phyloP scores from a whole-genome alignment of 768 basidiomycete species.

The Dioszegia hungarica region DNA sequence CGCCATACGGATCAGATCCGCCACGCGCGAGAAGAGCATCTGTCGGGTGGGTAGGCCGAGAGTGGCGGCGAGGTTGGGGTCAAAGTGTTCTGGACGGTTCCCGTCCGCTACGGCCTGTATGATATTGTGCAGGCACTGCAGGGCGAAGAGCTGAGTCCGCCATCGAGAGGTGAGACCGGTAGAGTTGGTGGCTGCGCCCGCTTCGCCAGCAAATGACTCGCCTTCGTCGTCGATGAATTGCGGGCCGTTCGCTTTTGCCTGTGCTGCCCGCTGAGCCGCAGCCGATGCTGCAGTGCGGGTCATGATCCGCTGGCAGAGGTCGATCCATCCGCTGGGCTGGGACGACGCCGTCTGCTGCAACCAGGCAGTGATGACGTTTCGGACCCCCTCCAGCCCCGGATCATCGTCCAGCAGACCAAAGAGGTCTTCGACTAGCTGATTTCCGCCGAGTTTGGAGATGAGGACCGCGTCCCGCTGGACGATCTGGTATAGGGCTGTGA shows the following conservation, averaged over 20 bases:
- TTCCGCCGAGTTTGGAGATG: constrained; percentile 90
- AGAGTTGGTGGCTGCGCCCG: constrained; percentile 14
- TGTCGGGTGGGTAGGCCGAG: constrained; percentile 49
- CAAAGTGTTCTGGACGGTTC: constrained; percentile 75
- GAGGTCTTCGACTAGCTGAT: constrained; percentile 85
- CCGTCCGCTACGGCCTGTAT: constrained; percentile 68
- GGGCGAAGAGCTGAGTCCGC: constrained; percentile 92
- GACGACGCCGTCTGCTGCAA: constrained; percentile 86
- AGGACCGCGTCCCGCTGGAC: constrained; percentile 88
- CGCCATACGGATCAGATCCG: constrained; percentile 94
- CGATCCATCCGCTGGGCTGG: constrained; percentile 96
- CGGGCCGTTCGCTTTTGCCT: constrained; percentile 16
- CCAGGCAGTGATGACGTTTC: constrained; percentile 90
- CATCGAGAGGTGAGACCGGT: constrained; percentile 62
- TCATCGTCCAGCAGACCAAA: constrained; percentile 95
- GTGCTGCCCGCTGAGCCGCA: constrained; percentile 7
- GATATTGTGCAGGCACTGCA: constrained; percentile 86
- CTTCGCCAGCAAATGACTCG: constrained; percentile 61
- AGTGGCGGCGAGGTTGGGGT: constrained; percentile 58
- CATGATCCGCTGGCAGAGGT: constrained; percentile 96
- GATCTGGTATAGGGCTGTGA: constrained; percentile 93
- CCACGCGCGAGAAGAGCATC: constrained; percentile 75
- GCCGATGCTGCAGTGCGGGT: constrained; percentile 66
- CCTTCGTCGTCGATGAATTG: constrained; percentile 80
- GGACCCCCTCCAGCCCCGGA: constrained; percentile 85